A percentile compares a stretch with the other conserved stretches of the same genome.
phyloP scores from a whole-genome alignment of 2,329 filamentous ascomycete species.

The Monilinia laxa region DNA sequence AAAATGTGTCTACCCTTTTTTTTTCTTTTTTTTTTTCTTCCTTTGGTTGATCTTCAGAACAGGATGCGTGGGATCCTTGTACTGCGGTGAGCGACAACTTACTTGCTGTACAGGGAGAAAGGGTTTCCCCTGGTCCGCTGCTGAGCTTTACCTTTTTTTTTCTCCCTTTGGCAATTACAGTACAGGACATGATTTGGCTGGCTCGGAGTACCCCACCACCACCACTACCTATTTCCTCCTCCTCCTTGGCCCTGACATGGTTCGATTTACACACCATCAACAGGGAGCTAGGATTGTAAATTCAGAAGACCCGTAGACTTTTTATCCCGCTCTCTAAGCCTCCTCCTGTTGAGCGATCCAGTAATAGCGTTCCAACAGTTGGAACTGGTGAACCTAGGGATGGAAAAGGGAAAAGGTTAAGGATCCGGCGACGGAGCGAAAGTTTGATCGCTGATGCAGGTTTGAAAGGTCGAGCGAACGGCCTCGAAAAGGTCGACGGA shows the following conservation, averaged over 20 bases:
- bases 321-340: no score
- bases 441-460: background rate
- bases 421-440: background rate
- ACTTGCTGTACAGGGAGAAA: background rate
- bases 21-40: no score
- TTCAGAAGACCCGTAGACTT: no score
- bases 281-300: background rate
- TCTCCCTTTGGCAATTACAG: background rate
- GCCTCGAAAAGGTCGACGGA: background rate
- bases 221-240: background rate
- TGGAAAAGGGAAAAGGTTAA: background rate
- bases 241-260: background rate
- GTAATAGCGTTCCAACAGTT: background rate
- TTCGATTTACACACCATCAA: background rate
- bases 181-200: background rate
- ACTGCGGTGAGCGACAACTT: slow-evolving; percentile 1
- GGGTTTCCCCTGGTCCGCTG: slow-evolving; percentile 5
- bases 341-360: no score
- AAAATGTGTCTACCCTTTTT: slow-evolving; percentile 1
- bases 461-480: background rate
- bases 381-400: background rate
- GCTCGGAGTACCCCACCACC: slow-evolving; percentile 21
- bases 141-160: background rate
- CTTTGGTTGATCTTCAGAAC: slow-evolving; percentile 8
- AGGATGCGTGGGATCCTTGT: slow-evolving; percentile 14